phyloP scores from a whole-genome alignment of 768 basidiomycete genomes.

The Russula earlei region DNA sequence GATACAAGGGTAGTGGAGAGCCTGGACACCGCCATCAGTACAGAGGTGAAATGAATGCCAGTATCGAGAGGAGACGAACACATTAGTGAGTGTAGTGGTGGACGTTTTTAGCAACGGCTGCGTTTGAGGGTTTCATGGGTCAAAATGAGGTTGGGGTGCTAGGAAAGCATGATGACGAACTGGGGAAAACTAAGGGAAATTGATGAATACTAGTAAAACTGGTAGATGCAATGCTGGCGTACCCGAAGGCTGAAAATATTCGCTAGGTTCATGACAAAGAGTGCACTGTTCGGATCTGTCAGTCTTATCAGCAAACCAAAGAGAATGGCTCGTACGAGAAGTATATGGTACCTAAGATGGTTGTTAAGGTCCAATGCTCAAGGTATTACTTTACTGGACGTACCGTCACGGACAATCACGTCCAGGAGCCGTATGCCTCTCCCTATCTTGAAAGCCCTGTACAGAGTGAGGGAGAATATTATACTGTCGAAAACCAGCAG shows the following conservation, averaged over 20 bases:
- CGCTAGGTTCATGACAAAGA: conserved; percentile 2
- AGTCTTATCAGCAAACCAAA: neutral
- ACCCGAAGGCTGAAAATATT: conserved; percentile 6
- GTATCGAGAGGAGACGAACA: conserved; percentile 7
- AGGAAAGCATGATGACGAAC: neutral
- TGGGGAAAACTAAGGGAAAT: neutral
- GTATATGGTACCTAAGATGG: conserved; percentile 2
- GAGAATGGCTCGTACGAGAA: neutral
- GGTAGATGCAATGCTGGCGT: neutral
- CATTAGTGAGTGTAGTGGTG: conserved; percentile 3
- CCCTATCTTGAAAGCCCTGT: neutral
- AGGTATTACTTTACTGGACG: neutral
- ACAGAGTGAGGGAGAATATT: conserved; percentile 5
- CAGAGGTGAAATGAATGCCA: neutral
- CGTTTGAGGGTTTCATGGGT: neutral
- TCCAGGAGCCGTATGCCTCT: neutral
- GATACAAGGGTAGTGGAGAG: conserved; percentile 5
- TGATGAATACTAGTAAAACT: neutral
- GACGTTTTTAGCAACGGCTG: neutral
- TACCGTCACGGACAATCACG: conserved; percentile 12
- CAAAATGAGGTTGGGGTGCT: neutral
- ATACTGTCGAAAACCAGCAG: conserved; percentile 1
- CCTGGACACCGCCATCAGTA: neutral
- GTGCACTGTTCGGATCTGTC: neutral
- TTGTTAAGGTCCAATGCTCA: neutral